Percentiles rank a stretch among this genome's conserved stretches.
Conservation (phyloP, 2,329 filamentous ascomycete genomes). For the Epichloe gansuensis region DNA sequence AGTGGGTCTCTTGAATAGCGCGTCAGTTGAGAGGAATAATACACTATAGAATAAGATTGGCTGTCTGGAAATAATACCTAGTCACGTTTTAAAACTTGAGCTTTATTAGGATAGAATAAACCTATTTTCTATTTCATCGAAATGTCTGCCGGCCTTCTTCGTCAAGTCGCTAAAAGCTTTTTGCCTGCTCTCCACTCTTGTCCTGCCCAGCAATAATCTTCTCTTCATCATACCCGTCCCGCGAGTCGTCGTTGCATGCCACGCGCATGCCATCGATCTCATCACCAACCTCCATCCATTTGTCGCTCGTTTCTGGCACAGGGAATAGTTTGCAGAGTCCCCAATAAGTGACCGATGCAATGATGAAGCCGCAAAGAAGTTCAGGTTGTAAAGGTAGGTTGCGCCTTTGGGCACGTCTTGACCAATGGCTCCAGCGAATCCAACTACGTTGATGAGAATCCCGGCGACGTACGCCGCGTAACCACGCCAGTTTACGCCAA, state of each 20-base stretch:
- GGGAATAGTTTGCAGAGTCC: conserved; percentile 56
- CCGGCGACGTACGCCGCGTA: conserved; percentile 74
- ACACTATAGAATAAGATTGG: no score
- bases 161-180: conserved; percentile 8
- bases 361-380: conserved; percentile 74
- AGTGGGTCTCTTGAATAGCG: no score
- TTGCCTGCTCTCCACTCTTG: conserved; percentile 1
- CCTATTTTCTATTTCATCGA: background rate
- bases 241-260: conserved; percentile 31
- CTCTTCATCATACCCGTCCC: conserved; percentile 29
- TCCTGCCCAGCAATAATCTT: background rate
- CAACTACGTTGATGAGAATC: conserved; percentile 83
- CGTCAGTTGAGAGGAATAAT: no score
- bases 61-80: no score
- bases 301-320: conserved; percentile 59
- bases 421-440: conserved; percentile 75
- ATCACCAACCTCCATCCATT: conserved; percentile 66
- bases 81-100: no score
- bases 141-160: background rate
- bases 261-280: conserved; percentile 43
- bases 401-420: conserved; percentile 61
- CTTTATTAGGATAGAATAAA: background rate
- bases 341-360: conserved; percentile 58
- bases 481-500: conserved; percentile 70
- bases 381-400: conserved; percentile 77